Percentiles rank a stretch among this genome's conserved stretches.
Conservation (phyloP, 2,329 filamentous ascomycete species). For the Periconia sp. region DNA sequence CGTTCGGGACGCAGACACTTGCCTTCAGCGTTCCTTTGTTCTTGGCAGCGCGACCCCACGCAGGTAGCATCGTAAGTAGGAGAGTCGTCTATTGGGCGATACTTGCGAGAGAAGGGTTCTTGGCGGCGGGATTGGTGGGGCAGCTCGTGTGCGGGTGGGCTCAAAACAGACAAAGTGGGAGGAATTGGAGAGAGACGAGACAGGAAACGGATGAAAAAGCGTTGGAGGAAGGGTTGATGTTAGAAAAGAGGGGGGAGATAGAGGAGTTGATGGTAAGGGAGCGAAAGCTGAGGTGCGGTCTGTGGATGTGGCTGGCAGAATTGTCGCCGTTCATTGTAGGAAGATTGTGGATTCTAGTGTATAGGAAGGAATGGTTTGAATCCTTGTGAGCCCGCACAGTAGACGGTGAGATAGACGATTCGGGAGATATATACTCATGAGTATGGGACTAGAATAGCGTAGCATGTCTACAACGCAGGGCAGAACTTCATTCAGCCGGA, state of each 20-base stretch:
- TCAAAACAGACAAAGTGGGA: background rate
- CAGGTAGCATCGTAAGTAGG: constrained; percentile 3
- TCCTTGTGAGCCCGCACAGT: background rate
- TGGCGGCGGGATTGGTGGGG: constrained; percentile 9
- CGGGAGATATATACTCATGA: too few relatives aligned
- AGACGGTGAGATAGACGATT: too few relatives aligned
- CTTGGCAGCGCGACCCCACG: constrained; percentile 14
- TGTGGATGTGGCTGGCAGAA: constrained; percentile 24
- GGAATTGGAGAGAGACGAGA: background rate
- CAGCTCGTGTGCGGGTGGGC: constrained; percentile 10
- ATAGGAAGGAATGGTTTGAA: constrained; percentile 19
- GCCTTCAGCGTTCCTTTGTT: constrained; percentile 27
- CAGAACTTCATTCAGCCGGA: too few relatives aligned
- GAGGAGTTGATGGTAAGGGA: constrained; percentile 6
- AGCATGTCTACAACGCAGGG: too few relatives aligned
- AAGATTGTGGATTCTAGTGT: constrained; percentile 18
- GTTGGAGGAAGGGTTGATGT: constrained; percentile 12
- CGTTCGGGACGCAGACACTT: constrained; percentile 23
- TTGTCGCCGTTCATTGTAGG: constrained; percentile 24
- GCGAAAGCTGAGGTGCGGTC: constrained; percentile 11
- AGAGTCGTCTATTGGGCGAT: constrained; percentile 19
- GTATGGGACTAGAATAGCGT: too few relatives aligned
- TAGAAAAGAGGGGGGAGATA: constrained; percentile 5
- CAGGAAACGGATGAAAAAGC: constrained; percentile 5
- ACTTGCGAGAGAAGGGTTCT: constrained; percentile 8